Percentiles rank a stretch among this genome's conserved stretches.
Evolutionary conservation across 1,284 basidiomycete genomes (phyloP).

Genomic region (Porogramme epimiltina): DNA sequence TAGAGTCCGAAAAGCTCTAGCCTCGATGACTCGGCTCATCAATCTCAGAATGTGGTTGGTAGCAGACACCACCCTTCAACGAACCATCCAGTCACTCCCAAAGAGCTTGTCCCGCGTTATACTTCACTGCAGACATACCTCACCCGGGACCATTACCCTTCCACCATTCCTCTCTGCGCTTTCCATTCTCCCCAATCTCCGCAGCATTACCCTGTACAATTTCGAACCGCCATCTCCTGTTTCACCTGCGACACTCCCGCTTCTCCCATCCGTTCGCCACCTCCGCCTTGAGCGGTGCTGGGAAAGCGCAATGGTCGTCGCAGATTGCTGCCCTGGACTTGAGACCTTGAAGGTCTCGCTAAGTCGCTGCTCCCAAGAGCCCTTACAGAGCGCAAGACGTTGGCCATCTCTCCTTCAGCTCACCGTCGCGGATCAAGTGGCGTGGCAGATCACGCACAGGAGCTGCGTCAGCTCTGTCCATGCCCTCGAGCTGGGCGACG

Average conservation of each 20-base stretch:
- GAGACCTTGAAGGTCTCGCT: slow-evolving; percentile 1
- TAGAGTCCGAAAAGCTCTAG: slow-evolving; percentile 3
- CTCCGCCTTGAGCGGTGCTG: slow-evolving; percentile 4
- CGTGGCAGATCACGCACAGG: no score
- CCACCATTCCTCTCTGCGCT: slow-evolving; percentile 3
- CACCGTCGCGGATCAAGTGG: no score
- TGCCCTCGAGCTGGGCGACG: no score
- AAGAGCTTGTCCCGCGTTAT: not conserved
- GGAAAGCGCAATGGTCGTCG: slow-evolving; percentile 3
- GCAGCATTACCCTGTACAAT: slow-evolving; percentile 4
- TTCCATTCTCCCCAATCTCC: slow-evolving; percentile 2
- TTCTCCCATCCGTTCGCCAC: slow-evolving; percentile 6
- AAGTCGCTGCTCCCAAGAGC: not conserved
- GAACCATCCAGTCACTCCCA: not conserved
- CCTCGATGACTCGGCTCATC: slow-evolving; percentile 4
- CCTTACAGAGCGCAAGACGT: not conserved
- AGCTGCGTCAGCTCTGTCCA: no score
- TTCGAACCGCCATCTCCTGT: slow-evolving; percentile 3
- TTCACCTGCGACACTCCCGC: not conserved
- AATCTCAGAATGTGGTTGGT: slow-evolving; percentile 2
- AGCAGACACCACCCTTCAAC: slow-evolving; percentile 1
- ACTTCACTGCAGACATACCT: not conserved
- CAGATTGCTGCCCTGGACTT: slow-evolving; percentile 9
- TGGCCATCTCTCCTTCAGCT: not conserved
- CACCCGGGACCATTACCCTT: slow-evolving; percentile 1